These are phyloP conservation scores for Trypanosoma theileri DNA, from an alignment of 208 protist species.

Conservation along the genomic window DNA sequence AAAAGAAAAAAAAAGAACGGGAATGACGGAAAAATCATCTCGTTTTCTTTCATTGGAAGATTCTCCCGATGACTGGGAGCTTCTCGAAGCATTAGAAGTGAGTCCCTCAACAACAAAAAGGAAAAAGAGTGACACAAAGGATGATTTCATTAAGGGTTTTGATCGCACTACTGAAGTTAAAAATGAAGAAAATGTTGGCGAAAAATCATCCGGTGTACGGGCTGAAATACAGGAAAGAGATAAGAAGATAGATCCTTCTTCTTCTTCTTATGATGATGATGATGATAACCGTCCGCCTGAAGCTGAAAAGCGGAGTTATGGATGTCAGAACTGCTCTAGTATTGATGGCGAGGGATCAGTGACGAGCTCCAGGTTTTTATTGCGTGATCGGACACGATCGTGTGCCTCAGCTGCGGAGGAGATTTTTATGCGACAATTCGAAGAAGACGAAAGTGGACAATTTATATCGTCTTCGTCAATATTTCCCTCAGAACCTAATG, in stretches of 20 bases:
- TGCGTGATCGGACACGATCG: slow-evolving; percentile 14
- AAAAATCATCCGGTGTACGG: background rate
- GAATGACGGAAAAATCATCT: no score
- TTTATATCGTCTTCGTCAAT: background rate
- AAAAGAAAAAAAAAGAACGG: no score
- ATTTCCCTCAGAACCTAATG: background rate
- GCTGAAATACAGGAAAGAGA: background rate
- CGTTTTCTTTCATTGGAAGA: no score
- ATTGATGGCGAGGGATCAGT: slow-evolving; percentile 1
- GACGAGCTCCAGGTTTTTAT: background rate
- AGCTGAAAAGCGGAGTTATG: background rate
- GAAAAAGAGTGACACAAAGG: no score
- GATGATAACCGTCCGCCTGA: background rate
- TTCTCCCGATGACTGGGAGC: no score
- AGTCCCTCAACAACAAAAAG: no score
- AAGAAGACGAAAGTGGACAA: background rate
- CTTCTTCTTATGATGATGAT: no score
- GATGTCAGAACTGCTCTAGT: slow-evolving; percentile 10
- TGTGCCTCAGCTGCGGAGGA: slow-evolving; percentile 14
- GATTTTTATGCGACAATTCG: slow-evolving; percentile 18
- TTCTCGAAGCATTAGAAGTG: no score
- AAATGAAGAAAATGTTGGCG: background rate
- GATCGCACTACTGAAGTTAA: background rate
- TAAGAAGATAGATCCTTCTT: background rate
- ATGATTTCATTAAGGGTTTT: no score